Percentiles rank a stretch among this genome's conserved stretches.
phyloP scores from a whole-genome alignment of 2,329 filamentous ascomycete species.

The Simplicillium sp. region DNA sequence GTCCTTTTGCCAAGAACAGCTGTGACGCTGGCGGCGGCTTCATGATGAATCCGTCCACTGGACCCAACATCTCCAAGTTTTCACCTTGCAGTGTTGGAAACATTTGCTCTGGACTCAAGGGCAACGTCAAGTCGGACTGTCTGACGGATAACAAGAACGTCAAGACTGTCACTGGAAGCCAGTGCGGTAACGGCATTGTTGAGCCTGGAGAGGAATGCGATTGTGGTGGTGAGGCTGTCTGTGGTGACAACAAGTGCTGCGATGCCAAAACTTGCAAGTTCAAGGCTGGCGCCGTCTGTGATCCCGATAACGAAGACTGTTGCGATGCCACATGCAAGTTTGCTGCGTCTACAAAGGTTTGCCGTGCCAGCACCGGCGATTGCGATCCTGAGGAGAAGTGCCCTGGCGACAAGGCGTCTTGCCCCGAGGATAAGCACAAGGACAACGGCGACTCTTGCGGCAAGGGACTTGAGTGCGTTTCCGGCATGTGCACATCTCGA shows the following conservation, averaged over 20 bases:
- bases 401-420: constrained; percentile 60
- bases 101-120: constrained; percentile 77
- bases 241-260: constrained; percentile 72
- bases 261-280: constrained; percentile 82
- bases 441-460: constrained; percentile 68
- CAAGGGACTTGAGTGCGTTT: constrained; percentile 65
- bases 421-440: constrained; percentile 62
- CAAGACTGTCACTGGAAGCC: constrained; percentile 67
- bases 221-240: constrained; percentile 70
- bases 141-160: constrained; percentile 81
- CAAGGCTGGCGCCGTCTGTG: constrained; percentile 64
- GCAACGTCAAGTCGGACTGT: constrained; percentile 67
- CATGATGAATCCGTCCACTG: constrained; percentile 95
- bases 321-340: constrained; percentile 61
- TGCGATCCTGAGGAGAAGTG: constrained; percentile 87
- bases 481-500: constrained; percentile 88
- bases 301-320: constrained; percentile 74
- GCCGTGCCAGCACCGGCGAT: constrained; percentile 65
- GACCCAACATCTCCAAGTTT: constrained; percentile 63
- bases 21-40: constrained; percentile 74
- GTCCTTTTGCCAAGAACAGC: constrained; percentile 55
- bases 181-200: constrained; percentile 96
- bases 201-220: constrained; percentile 93
- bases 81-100: constrained; percentile 88
- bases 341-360: constrained; percentile 59